These are phyloP conservation scores for Hydrangea macrophylla DNA, from an alignment of 148 eudicot genomes.

Conservation along the genomic window DNA sequence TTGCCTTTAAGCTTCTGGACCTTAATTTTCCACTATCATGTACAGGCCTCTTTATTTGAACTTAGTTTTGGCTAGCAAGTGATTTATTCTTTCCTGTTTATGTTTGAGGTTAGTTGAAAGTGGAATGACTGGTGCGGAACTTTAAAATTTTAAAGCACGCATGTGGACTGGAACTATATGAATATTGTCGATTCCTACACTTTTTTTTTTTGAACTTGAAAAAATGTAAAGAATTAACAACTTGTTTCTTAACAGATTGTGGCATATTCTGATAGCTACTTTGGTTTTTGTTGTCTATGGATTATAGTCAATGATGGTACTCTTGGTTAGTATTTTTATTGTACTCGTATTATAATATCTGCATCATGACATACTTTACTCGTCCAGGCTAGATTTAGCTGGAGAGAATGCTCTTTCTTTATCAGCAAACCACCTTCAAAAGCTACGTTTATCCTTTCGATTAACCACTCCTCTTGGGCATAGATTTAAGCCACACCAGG, in stretches of 20 bases:
- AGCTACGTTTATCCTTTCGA: constrained; percentile 74
- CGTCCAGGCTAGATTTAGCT: constrained; percentile 64
- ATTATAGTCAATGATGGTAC: not conserved
- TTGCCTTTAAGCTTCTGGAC: no score
- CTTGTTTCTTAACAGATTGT: not conserved
- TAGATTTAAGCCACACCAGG: constrained; percentile 91
- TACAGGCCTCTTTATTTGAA: not conserved
- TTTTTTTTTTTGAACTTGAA: not conserved
- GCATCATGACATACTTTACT: not conserved
- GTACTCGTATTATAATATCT: not conserved
- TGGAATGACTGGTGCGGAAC: not conserved
- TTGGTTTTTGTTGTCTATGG: not conserved
- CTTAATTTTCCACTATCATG: no score
- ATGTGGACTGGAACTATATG: no score
- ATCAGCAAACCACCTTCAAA: constrained; percentile 91
- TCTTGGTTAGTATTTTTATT: not conserved
- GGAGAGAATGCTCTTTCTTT: constrained; percentile 55
- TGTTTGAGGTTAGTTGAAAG: not conserved
- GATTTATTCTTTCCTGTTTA: no score
- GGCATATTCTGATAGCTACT: not conserved
- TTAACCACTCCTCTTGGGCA: constrained; percentile 69
- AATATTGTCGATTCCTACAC: no score
- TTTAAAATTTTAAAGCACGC: no score
- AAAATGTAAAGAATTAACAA: not conserved
- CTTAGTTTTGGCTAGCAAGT: not conserved